Conservation (phyloP, 2,329 filamentous ascomycete species). For the Colletotrichum godetiae region DNA sequence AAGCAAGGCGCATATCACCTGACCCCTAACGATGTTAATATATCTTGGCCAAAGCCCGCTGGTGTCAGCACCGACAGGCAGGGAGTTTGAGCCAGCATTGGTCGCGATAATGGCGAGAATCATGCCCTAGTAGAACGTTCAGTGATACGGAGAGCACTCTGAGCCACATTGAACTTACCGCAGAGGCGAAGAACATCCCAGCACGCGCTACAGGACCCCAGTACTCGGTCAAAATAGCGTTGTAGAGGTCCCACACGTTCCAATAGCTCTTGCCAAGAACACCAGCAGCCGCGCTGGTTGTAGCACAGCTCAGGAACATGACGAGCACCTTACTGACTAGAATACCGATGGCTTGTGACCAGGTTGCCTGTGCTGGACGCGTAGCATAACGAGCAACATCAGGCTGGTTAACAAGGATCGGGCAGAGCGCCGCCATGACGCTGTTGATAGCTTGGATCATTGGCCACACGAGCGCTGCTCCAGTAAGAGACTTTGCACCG, state of each 20-base stretch:
- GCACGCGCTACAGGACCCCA: slow-evolving; percentile 51
- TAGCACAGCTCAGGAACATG: slow-evolving; percentile 52
- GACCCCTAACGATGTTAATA: slow-evolving; percentile 46
- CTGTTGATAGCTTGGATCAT: slow-evolving; percentile 54
- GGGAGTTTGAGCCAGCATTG: slow-evolving; percentile 42
- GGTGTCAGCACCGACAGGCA: slow-evolving; percentile 47
- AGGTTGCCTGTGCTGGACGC: slow-evolving; percentile 40
- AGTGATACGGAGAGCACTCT: background rate
- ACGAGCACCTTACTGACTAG: slow-evolving; percentile 51
- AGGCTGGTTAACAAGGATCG: slow-evolving; percentile 50
- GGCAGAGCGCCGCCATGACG: slow-evolving; percentile 52
- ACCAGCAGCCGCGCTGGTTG: slow-evolving; percentile 48
- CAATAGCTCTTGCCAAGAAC: slow-evolving; percentile 51
- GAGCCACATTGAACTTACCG: slow-evolving; percentile 21
- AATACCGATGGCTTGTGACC: slow-evolving; percentile 47
- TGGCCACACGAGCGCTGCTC: slow-evolving; percentile 47
- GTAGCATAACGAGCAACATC: slow-evolving; percentile 52
- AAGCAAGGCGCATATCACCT: slow-evolving; percentile 44
- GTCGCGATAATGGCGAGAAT: slow-evolving; percentile 36
- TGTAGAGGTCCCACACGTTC: slow-evolving; percentile 58
- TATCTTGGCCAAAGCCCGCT: slow-evolving; percentile 43
- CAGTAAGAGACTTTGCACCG: slow-evolving; percentile 29
- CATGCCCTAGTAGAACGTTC: slow-evolving; percentile 26
- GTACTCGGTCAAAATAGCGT: slow-evolving; percentile 50
- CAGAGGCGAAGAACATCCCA: slow-evolving; percentile 50